phyloP scores from a whole-genome alignment of 2,329 filamentous ascomycete genomes.

The Celoporthe dispersa region DNA sequence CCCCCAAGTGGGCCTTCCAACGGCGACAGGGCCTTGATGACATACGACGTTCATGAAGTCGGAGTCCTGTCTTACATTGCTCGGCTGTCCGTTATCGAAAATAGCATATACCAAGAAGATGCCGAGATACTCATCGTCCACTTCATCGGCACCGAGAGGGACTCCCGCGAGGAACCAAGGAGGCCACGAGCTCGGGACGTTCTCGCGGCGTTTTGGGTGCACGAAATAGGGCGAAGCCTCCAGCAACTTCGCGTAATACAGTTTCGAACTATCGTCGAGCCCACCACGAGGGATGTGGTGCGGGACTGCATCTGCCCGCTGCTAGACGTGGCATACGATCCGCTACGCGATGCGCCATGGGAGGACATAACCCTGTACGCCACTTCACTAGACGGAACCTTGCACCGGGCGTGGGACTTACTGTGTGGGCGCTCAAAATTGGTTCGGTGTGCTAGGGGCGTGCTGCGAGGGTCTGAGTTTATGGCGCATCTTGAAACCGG shows the following conservation, averaged over 20 bases:
- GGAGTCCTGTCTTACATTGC: not conserved
- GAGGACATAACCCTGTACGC: conserved; percentile 1
- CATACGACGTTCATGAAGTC: not conserved
- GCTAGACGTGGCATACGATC: not conserved
- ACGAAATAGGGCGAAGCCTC: conserved; percentile 2
- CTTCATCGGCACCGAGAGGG: not conserved
- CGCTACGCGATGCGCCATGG: not conserved
- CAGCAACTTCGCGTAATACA: not conserved
- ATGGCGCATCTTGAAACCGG: not conserved
- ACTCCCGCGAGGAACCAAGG: not conserved
- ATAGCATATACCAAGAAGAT: not conserved
- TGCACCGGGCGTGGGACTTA: not conserved
- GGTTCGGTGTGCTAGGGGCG: conserved; percentile 2
- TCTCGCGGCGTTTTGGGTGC: conserved; percentile 14
- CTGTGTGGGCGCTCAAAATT: not conserved
- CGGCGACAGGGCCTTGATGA: not conserved
- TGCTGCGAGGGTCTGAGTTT: not conserved
- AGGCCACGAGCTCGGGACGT: conserved; percentile 8
- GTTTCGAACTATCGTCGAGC: conserved; percentile 11
- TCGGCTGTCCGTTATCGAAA: not conserved
- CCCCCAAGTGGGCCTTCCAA: not conserved
- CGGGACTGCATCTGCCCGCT: not conserved
- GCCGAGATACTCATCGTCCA: not conserved
- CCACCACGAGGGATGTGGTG: conserved; percentile 1
- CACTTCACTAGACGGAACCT: not conserved